Percentiles rank a stretch among this genome's conserved stretches.
Evolutionary conservation across 108 stramenopile species (phyloP).

Genomic region (Skeletonema tropicum): DNA sequence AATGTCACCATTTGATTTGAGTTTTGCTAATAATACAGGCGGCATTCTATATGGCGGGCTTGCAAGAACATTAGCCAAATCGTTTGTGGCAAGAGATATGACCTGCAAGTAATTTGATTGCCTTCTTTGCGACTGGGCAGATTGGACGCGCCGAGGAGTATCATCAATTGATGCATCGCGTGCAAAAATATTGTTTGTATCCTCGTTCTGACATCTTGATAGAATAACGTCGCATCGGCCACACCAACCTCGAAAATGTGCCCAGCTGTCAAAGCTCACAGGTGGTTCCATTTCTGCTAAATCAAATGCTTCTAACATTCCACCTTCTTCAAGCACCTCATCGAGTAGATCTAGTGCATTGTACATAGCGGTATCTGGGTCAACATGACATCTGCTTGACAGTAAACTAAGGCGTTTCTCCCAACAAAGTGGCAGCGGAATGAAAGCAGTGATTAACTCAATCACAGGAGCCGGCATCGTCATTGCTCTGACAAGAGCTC

Average conservation of each 20-base stretch:
- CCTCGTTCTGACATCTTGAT: conserved; percentile 8
- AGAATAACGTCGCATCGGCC: conserved; percentile 33
- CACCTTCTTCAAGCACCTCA: conserved; percentile 62
- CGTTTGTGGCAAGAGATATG: conserved; percentile 24
- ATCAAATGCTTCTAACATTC: conserved; percentile 57
- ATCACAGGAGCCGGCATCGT: conserved; percentile 39
- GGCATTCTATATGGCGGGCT: conserved; percentile 38
- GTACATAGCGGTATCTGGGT: conserved; percentile 57
- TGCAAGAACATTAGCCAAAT: conserved; percentile 14
- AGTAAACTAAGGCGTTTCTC: conserved; percentile 47
- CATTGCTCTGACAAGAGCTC: conserved; percentile 44
- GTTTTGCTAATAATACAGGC: conserved; percentile 14
- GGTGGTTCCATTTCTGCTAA: conserved; percentile 48
- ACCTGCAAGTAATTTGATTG: conserved; percentile 32
- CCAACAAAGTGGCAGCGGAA: conserved; percentile 56
- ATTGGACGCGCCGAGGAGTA: conserved; percentile 9
- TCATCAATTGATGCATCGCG: conserved; percentile 1
- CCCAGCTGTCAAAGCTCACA: conserved; percentile 48
- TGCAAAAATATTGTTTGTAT: neutral
- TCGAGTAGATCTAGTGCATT: conserved; percentile 63
- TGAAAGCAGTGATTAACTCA: conserved; percentile 31
- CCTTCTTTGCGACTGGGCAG: conserved; percentile 24
- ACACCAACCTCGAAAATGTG: conserved; percentile 35
- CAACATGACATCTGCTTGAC: conserved; percentile 37
- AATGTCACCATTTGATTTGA: conserved; percentile 40